Percentiles rank a stretch among this genome's conserved stretches.
Conservation (phyloP, 1,284 basidiomycete species). For the Apiotrichum brassicae region DNA sequence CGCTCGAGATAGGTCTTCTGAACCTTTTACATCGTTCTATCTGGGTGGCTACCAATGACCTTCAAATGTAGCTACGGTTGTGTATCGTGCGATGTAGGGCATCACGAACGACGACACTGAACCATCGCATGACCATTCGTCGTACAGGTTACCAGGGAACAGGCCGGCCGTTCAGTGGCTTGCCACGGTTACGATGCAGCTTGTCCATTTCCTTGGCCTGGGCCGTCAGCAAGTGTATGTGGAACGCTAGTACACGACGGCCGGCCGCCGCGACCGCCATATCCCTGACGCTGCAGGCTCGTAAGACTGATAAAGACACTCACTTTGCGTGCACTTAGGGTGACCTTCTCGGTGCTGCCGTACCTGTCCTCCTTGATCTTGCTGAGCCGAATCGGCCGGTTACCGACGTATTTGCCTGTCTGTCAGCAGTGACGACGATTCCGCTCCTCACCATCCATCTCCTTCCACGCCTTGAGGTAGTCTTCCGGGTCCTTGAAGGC, state of each 20-base stretch:
- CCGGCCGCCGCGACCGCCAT: neutral
- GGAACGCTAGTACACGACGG: too few relatives aligned
- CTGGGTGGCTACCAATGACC: too few relatives aligned
- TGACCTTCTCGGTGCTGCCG: constrained; percentile 74
- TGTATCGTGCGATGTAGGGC: too few relatives aligned
- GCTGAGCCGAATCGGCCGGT: constrained; percentile 81
- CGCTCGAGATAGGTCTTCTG: too few relatives aligned
- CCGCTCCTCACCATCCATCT: constrained; percentile 83
- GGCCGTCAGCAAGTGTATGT: neutral
- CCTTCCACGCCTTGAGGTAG: constrained; percentile 97
- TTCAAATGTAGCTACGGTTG: too few relatives aligned
- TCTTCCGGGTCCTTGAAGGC: constrained; percentile 98
- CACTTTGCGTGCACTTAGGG: constrained; percentile 49
- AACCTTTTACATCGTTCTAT: too few relatives aligned
- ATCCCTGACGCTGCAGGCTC: neutral
- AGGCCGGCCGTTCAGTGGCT: constrained; percentile 43
- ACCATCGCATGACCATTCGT: too few relatives aligned
- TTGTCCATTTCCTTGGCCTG: constrained; percentile 45
- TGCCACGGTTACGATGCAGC: constrained; percentile 42
- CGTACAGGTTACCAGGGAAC: constrained; percentile 28
- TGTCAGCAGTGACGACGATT: neutral
- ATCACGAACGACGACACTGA: too few relatives aligned
- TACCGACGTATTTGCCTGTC: constrained; percentile 91
- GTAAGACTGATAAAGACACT: constrained; percentile 15
- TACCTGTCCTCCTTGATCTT: constrained; percentile 86